phyloP scores from a whole-genome alignment of 2,329 filamentous ascomycete genomes.

The Hypoxylon sp. region DNA sequence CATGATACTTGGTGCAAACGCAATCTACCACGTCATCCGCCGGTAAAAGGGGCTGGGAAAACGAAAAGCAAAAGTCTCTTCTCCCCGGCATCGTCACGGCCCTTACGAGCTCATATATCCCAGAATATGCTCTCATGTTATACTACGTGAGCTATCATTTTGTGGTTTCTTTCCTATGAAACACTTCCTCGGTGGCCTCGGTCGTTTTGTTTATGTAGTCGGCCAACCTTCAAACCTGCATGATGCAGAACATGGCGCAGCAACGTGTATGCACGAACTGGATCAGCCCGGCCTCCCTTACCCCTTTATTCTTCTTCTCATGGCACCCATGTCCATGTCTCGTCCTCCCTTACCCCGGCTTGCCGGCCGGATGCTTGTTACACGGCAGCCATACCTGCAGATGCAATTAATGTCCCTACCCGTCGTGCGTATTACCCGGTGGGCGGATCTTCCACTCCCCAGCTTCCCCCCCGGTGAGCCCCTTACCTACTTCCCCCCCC shows the following conservation, averaged over 20 bases:
- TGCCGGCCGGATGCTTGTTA: constrained; percentile 23
- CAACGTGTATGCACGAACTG: constrained; percentile 23
- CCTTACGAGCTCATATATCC: constrained; percentile 2
- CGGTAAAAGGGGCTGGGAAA: constrained; percentile 8
- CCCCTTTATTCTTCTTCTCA: not conserved
- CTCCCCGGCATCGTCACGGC: constrained; percentile 1
- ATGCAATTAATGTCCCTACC: constrained; percentile 28
- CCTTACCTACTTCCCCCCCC: not conserved
- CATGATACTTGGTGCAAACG: not conserved
- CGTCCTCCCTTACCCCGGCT: constrained; percentile 4
- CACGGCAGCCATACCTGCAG: constrained; percentile 23
- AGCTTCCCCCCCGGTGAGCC: constrained; percentile 15
- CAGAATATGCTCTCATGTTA: constrained; percentile 35
- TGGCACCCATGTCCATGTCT: constrained; percentile 9
- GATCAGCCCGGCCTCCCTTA: not conserved
- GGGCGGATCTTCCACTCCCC: constrained; percentile 27
- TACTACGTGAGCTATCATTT: constrained; percentile 39
- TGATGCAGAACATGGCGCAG: constrained; percentile 29
- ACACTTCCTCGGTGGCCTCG: constrained; percentile 5
- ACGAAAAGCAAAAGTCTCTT: constrained; percentile 9
- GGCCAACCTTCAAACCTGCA: constrained; percentile 27
- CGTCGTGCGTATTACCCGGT: constrained; percentile 28
- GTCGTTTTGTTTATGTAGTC: constrained; percentile 15
- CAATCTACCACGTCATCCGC: constrained; percentile 12
- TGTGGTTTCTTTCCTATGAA: constrained; percentile 12